phyloP scores from a whole-genome alignment of 805 yeast species.

The Maudiozyma bulderi region DNA sequence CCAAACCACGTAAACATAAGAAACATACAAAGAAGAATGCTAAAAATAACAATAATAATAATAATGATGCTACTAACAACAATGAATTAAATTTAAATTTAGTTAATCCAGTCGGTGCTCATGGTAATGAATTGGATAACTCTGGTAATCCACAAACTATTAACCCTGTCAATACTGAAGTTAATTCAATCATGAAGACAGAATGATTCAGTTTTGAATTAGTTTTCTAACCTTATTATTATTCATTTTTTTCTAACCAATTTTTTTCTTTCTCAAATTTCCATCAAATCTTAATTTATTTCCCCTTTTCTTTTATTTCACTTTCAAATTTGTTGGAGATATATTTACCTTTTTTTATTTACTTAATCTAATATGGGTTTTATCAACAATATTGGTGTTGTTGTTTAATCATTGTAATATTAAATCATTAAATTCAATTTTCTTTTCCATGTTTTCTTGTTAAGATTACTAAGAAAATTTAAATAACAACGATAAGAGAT shows the following conservation, averaged over 20 bases:
- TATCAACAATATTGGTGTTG: background rate
- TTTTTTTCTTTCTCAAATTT: too few relatives aligned
- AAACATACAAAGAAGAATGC: background rate
- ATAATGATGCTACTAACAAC: background rate
- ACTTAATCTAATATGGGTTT: background rate
- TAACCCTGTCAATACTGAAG: background rate
- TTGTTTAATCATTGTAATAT: conserved; percentile 1
- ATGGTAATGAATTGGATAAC: background rate
- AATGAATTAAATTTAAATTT: background rate
- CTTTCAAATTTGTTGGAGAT: background rate
- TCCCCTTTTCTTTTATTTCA: background rate
- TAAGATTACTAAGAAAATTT: background rate
- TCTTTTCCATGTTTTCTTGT: background rate
- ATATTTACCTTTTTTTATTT: background rate
- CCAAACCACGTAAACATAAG: conserved; percentile 7
- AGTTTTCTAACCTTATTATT: background rate
- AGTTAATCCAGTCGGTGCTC: background rate
- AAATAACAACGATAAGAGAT: background rate
- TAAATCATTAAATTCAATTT: background rate
- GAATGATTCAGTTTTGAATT: background rate
- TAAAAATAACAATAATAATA: background rate
- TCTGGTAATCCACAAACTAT: background rate
- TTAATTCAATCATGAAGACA: background rate
- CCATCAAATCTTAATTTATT: background rate
- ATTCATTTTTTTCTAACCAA: background rate